Evolutionary conservation across 2,329 filamentous ascomycete species (phyloP).

Genomic region (Ophiostoma quercus): DNA sequence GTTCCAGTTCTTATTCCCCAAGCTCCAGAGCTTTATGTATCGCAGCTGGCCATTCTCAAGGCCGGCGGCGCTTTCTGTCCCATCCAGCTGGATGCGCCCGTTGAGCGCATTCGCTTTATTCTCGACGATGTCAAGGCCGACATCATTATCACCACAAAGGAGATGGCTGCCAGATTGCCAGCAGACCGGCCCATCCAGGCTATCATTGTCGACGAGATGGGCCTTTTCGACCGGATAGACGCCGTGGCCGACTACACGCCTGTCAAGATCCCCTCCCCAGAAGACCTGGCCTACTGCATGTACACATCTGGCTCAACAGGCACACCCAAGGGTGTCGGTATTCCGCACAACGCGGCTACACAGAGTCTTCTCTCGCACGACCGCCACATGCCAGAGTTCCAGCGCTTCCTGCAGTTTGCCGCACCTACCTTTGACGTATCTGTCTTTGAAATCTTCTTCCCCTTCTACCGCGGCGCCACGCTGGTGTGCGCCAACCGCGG

Average conservation of each 20-base stretch:
- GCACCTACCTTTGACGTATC: constrained; percentile 92
- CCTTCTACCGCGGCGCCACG: constrained; percentile 66
- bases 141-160: constrained; percentile 59
- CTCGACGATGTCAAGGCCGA: constrained; percentile 67
- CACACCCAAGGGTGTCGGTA: constrained; percentile 76
- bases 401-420: constrained; percentile 83
- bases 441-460: constrained; percentile 92
- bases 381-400: constrained; percentile 67
- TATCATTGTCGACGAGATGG: constrained; percentile 35
- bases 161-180: constrained; percentile 41
- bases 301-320: constrained; percentile 91
- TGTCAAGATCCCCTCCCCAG: constrained; percentile 24
- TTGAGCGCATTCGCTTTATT: constrained; percentile 74
- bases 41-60: constrained; percentile 71
- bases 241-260: background rate
- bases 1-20: constrained; percentile 76
- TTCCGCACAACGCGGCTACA: constrained; percentile 74
- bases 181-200: constrained; percentile 33
- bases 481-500: constrained; percentile 65
- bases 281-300: constrained; percentile 75
- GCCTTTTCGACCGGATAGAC: constrained; percentile 10
- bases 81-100: constrained; percentile 69
- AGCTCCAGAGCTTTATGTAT: constrained; percentile 69
- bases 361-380: constrained; percentile 81
- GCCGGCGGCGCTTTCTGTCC: constrained; percentile 83